phyloP scores from a whole-genome alignment of 1,284 basidiomycete species.

The Puccinia horiana region DNA sequence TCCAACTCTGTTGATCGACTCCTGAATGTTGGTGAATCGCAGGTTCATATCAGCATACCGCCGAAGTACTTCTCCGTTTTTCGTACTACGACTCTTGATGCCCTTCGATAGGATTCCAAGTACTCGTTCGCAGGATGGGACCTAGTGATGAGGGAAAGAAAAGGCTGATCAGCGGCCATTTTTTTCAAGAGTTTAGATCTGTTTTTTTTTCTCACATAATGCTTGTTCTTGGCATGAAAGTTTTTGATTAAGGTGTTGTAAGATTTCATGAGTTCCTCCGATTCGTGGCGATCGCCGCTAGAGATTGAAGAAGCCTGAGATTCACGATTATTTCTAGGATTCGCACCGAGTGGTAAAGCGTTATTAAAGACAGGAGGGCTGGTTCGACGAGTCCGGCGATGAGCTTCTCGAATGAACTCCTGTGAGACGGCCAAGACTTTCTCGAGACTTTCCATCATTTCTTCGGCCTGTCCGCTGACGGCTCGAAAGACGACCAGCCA shows the following conservation, averaged over 20 bases:
- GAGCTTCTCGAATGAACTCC: slow-evolving; percentile 53
- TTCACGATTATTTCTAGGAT: background rate
- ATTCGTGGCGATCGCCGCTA: background rate
- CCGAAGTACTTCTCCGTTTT: slow-evolving; percentile 40
- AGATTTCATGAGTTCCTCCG: slow-evolving; percentile 23
- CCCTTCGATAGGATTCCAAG: slow-evolving; percentile 33
- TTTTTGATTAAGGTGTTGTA: slow-evolving; percentile 28
- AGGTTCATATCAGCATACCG: slow-evolving; percentile 33
- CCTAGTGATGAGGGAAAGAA: background rate
- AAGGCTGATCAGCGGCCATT: no score
- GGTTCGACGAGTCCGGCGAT: slow-evolving; percentile 41
- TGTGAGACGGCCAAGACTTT: slow-evolving; percentile 54
- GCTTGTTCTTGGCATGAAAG: slow-evolving; percentile 44
- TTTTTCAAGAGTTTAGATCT: no score
- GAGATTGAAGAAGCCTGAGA: background rate
- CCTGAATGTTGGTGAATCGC: slow-evolving; percentile 23
- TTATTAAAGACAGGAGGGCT: background rate
- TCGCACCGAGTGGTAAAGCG: background rate
- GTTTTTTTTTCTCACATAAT: slow-evolving; percentile 25
- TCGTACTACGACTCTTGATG: slow-evolving; percentile 36
- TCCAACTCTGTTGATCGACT: slow-evolving; percentile 14
- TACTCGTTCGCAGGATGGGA: slow-evolving; percentile 44
- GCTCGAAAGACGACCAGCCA: slow-evolving; percentile 56
- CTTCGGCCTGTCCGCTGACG: slow-evolving; percentile 55
- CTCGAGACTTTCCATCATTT: slow-evolving; percentile 57